These are phyloP conservation scores for Cladosporium halotolerans DNA, from an alignment of 2,329 filamentous ascomycete species.

Conservation along the genomic window DNA sequence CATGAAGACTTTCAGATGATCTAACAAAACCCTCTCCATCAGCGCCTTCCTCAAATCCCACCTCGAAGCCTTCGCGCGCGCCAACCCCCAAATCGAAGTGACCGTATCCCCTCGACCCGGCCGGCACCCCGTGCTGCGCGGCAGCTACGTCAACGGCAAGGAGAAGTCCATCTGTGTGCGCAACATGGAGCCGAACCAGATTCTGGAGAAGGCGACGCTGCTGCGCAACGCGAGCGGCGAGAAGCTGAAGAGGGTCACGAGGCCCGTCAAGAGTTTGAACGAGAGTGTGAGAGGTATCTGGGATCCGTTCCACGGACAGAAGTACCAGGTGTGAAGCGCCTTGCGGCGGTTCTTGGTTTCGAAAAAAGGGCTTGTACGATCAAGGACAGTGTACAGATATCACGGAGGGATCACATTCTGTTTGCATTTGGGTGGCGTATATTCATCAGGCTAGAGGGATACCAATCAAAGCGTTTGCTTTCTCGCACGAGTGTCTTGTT, in stretches of 20 bases:
- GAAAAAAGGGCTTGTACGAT: neutral
- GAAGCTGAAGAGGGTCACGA: constrained; percentile 56
- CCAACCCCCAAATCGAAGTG: constrained; percentile 86
- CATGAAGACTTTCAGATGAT: neutral
- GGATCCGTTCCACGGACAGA: constrained; percentile 56
- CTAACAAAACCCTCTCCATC: constrained; percentile 7
- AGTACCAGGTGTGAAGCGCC: constrained; percentile 41
- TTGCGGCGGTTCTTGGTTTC: neutral
- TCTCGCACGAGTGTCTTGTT: neutral
- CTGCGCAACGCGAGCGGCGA: constrained; percentile 70
- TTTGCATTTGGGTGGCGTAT: constrained; percentile 8
- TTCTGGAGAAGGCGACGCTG: constrained; percentile 71
- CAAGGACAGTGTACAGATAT: constrained; percentile 6
- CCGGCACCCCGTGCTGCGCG: constrained; percentile 82
- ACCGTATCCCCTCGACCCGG: constrained; percentile 82
- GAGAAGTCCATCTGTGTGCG: constrained; percentile 82
- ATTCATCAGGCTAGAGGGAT: constrained; percentile 2
- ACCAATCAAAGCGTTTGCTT: constrained; percentile 9
- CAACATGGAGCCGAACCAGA: constrained; percentile 74
- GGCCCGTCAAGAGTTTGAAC: constrained; percentile 55
- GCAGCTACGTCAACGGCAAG: constrained; percentile 86
- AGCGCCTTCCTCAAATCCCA: constrained; percentile 76
- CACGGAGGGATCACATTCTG: neutral
- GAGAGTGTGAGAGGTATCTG: constrained; percentile 61
- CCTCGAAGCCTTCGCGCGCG: constrained; percentile 69